These are phyloP conservation scores for Fraxinus nigra DNA, from an alignment of 305 asterid species.

Conservation along the genomic window DNA sequence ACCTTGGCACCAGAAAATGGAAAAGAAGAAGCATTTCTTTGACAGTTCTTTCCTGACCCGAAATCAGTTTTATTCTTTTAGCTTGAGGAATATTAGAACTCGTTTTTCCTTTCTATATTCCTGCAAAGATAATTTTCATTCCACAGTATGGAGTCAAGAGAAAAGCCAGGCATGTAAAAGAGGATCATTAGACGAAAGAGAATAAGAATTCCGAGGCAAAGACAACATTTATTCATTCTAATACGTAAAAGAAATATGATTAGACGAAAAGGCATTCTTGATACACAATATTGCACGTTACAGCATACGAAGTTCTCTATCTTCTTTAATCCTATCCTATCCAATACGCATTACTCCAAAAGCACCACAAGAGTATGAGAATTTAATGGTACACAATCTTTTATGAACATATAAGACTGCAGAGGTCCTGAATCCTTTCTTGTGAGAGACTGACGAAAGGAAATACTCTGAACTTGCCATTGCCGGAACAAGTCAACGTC, in stretches of 20 bases:
- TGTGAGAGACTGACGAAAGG: constrained; percentile 55
- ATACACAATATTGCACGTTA: neutral
- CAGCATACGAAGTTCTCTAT: neutral
- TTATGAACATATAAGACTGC: constrained; percentile 65
- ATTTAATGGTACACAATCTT: neutral
- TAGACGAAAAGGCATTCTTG: neutral
- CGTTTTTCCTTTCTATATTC: neutral
- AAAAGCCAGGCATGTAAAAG: neutral
- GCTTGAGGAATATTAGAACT: neutral
- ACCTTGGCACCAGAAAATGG: neutral
- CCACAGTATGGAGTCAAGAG: neutral
- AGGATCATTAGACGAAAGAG: neutral
- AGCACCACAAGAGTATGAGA: neutral
- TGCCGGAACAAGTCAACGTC: constrained; percentile 64
- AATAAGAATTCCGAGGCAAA: neutral
- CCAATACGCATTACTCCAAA: neutral
- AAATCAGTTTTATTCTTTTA: neutral
- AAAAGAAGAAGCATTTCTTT: neutral
- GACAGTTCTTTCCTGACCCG: neutral
- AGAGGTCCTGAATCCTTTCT: constrained; percentile 66
- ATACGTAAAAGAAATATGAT: neutral
- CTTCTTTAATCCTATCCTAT: neutral
- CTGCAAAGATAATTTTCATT: neutral
- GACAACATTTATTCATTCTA: neutral
- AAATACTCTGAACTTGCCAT: constrained; percentile 61